Base-by-base conservation (phyloP, 1,284 basidiomycete species). In the Trametes hirsuta region DNA sequence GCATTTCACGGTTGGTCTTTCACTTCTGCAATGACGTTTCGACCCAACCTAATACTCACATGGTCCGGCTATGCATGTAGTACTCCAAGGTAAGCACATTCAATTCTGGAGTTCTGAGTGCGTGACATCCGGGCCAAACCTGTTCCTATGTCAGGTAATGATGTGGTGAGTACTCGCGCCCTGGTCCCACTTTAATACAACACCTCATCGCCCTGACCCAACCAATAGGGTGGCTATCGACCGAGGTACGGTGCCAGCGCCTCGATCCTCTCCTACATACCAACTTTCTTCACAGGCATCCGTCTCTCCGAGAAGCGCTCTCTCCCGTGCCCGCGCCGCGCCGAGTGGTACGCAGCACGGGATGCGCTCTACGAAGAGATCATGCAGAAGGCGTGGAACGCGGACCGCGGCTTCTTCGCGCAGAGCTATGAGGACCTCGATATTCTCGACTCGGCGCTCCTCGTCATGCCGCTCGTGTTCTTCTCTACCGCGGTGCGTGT, bases 221-320 rank as follows among this genome's bases (percentile, higher is more conserved):
- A 14, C 39, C 6, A 40, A 4, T 2, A 91, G 91, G 94, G 94
- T 97, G 47, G 95, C 95, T 0, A 86, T 97, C 59, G 95, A 97
- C 69, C 81, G 94, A 78, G 93, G 90, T 84, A 66, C 44, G 72
- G 66, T 42, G 15, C 30, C 10, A 1, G 3, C n/a, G n/a, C n/a
- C n/a, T 22, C 37, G 11, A 25, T 41, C 18, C 24, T 2, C 49
- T 12, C 14, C 15, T 11, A 8, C 12, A 4, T 53, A 18, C 42
- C 39, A 3, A 41, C 12, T 39, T 6, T 40, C 8, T 11, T 30
- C 37, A 2, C 54, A 88, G 88, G 94, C 2, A 81, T 97, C 4
- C 90, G 95, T 14, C 81, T 97, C 18, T 92, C 93, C 2, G 94
- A 97, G 37, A 97, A 97, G 75, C 86, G 95, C 22, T 91, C 88